Base-by-base conservation (phyloP, 257 asterid genomes). In the Nicotiana obtusifolia region DNA sequence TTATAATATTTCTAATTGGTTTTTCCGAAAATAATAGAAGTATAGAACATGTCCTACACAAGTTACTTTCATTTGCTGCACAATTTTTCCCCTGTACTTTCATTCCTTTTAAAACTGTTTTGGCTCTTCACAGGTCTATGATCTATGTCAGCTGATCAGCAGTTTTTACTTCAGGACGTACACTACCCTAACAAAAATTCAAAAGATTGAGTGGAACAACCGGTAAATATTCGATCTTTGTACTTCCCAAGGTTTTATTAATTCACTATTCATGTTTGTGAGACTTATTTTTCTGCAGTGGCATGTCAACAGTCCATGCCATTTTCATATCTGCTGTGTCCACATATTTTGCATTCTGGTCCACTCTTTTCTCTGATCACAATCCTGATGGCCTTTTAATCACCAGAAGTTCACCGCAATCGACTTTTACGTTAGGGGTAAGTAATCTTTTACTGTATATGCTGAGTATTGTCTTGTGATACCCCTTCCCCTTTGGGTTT, bases 301-400 rank as follows among this genome's bases (percentile, higher is more conserved):
- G 94, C 78, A 84, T 94, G 76, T 95, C 99, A 86, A 95, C 98
- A 35, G 85, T 92, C 62, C 99, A 95, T 87, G 99, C 99, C 69
- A 87, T 95, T 83, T 92, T 90, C 82, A 91, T 95, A 83, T 86
- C 99, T 56, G 75, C 77, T 59, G 86, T 89, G 86, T 91, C 99
- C 71, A 68, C 87, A 83, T 95, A 95, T 92, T 93, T 92, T 85
- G 97, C 93, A 37, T 94, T 93, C 90, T 91, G 91, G 92, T 94
- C 99, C 75, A 89, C 91, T 85, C 87, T 95, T 76, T 95, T 93
- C 93, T 90, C 93, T 54, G 97, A 91, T 76, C 85, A 83, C 76
- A 83, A 86, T 78, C 82, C 88, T 76, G 86, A 87, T 71, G 95
- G 93, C 53, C 85, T 84, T 60, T 78, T 94, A 77, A 94, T 95